These are phyloP conservation scores for Protomyces pachydermus DNA, from an alignment of 1,139 yeast species.

Conservation along the genomic window DNA sequence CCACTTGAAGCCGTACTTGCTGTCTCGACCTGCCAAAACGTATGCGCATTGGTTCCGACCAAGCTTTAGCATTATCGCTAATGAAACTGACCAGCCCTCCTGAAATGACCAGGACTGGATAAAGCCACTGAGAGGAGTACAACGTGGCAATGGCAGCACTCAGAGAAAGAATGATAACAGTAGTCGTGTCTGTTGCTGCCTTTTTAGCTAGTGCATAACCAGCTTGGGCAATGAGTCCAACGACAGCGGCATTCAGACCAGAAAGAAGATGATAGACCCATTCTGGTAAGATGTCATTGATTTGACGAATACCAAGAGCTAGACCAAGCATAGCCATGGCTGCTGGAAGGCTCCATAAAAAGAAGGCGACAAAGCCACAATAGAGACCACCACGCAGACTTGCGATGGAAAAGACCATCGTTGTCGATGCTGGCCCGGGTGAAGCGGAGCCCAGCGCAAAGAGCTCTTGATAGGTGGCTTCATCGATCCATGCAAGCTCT, in stretches of 20 bases:
- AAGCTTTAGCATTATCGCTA: conserved; percentile 13
- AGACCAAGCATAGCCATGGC: conserved; percentile 28
- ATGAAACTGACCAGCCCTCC: conserved; percentile 20
- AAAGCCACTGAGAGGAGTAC: conserved; percentile 29
- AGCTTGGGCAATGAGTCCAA: conserved; percentile 29
- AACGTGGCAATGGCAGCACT: conserved; percentile 23
- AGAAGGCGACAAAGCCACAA: not conserved
- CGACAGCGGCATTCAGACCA: conserved; percentile 29
- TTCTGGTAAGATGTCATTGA: conserved; percentile 23
- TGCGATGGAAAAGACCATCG: conserved; percentile 1
- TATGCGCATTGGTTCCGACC: not conserved
- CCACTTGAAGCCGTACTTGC: not conserved
- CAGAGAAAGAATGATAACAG: conserved; percentile 19
- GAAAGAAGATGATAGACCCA: conserved; percentile 27
- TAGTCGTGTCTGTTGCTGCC: conserved; percentile 27
- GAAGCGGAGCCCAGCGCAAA: conserved; percentile 1
- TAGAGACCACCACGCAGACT: not conserved
- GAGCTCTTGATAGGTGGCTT: conserved; percentile 1
- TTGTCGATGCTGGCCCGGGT: conserved; percentile 3
- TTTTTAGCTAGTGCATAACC: conserved; percentile 25
- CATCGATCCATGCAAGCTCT: not conserved
- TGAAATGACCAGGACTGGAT: conserved; percentile 28
- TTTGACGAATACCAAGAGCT: conserved; percentile 24
- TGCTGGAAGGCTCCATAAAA: conserved; percentile 21
- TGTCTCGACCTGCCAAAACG: not conserved